These are phyloP conservation scores for Babesia ovata DNA, from an alignment of 169 alveolate genomes.

Conservation along the genomic window DNA sequence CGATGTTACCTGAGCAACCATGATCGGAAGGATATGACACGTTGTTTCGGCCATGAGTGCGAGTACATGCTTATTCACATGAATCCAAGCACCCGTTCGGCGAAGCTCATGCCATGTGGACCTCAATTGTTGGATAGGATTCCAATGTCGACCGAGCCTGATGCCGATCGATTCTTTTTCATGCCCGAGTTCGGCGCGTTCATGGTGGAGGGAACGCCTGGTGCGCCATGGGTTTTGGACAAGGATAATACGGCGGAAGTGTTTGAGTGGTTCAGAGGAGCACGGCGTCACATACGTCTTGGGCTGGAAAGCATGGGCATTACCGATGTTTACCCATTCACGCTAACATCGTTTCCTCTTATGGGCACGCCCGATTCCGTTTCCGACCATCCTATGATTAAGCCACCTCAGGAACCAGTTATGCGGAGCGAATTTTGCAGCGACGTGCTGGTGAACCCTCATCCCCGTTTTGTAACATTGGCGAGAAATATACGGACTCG, in stretches of 20 bases:
- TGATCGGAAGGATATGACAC: slow-evolving; percentile 59
- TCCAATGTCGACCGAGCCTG: slow-evolving; percentile 40
- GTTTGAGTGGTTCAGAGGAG: slow-evolving; percentile 42
- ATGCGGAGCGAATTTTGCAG: slow-evolving; percentile 58
- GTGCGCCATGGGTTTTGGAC: slow-evolving; percentile 68
- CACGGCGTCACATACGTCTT: slow-evolving; percentile 48
- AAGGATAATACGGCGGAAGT: slow-evolving; percentile 54
- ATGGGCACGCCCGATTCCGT: slow-evolving; percentile 55
- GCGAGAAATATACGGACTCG: slow-evolving; percentile 81
- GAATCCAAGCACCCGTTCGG: slow-evolving; percentile 59
- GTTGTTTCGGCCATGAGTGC: slow-evolving; percentile 75
- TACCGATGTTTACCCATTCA: slow-evolving; percentile 50
- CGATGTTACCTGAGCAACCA: slow-evolving; percentile 58
- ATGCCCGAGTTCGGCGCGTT: slow-evolving; percentile 78
- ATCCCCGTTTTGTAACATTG: slow-evolving; percentile 88
- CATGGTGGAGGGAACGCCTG: slow-evolving; percentile 76
- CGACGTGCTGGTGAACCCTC: slow-evolving; percentile 88
- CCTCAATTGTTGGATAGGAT: slow-evolving; percentile 38
- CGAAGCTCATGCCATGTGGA: slow-evolving; percentile 40
- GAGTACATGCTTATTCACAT: slow-evolving; percentile 70
- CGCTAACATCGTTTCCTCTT: slow-evolving; percentile 54
- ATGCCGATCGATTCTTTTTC: slow-evolving; percentile 23
- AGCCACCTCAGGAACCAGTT: slow-evolving; percentile 22
- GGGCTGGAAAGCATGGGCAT: slow-evolving; percentile 51
- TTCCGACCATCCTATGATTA: slow-evolving; percentile 35